Evolutionary conservation across 257 asterid genomes (phyloP).

Genomic region (Nyctanthes arbortristis): DNA sequence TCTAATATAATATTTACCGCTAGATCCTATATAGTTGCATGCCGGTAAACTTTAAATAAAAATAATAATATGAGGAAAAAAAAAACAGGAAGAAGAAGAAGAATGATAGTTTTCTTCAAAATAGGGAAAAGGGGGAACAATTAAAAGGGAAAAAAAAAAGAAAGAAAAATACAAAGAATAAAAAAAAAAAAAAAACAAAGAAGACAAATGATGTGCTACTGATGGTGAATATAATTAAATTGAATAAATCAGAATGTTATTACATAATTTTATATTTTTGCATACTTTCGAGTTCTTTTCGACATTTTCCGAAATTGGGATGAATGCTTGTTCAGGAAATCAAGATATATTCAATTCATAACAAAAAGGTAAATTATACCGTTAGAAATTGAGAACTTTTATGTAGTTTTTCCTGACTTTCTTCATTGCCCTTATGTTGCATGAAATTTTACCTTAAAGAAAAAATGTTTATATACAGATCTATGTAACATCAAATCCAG

Average conservation of each 20-base stretch:
- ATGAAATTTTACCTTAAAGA: not conserved
- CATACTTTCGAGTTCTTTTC: not conserved
- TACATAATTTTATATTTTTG: not conserved
- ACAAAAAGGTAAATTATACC: not conserved
- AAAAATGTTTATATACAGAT: too few species aligned
- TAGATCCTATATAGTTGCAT: too few species aligned
- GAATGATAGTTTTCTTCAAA: too few species aligned
- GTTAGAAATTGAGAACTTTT: not conserved
- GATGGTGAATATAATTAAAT: not conserved
- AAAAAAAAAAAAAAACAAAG: too few species aligned
- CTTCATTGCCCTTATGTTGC: not conserved
- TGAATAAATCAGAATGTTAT: not conserved
- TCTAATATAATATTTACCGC: too few species aligned
- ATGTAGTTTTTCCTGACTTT: not conserved
- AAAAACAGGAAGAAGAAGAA: too few species aligned
- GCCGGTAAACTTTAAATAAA: too few species aligned
- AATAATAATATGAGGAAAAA: too few species aligned
- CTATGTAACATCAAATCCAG: too few species aligned
- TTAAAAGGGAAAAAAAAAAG: too few species aligned
- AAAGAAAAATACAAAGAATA: too few species aligned
- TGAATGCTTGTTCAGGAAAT: not conserved
- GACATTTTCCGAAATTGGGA: not conserved
- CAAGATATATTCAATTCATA: not conserved
- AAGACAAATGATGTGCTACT: not conserved
- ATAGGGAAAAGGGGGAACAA: too few species aligned